phyloP scores from a whole-genome alignment of 2,329 filamentous ascomycete species.

The Clonostachys rhizophaga region DNA sequence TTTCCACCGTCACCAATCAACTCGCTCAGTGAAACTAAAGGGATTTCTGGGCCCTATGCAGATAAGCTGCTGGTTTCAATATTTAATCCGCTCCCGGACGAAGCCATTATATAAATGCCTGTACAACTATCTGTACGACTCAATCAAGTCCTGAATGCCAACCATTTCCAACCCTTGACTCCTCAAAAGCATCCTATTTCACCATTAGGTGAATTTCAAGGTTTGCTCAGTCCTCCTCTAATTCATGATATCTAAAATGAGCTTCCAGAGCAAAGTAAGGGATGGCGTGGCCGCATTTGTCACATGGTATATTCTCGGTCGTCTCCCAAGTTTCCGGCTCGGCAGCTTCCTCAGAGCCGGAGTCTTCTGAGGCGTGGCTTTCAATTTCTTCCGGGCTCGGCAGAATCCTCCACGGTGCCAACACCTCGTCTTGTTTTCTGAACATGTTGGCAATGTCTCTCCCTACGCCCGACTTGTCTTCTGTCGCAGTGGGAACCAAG shows the following conservation, averaged over 20 bases:
- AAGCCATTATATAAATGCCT: no score
- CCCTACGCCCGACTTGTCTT: slow-evolving; percentile 49
- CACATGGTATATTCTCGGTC: slow-evolving; percentile 26
- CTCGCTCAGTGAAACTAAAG: no score
- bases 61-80: no score
- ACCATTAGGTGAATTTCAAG: no score
- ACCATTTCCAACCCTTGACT: no score
- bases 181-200: no score
- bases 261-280: slow-evolving; percentile 54
- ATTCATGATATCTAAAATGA: slow-evolving; percentile 35
- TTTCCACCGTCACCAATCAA: no score
- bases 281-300: slow-evolving; percentile 46
- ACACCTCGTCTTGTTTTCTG: slow-evolving; percentile 62
- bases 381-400: slow-evolving; percentile 21
- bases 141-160: no score
- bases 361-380: slow-evolving; percentile 8
- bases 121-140: no score
- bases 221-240: slow-evolving; percentile 13
- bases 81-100: no score
- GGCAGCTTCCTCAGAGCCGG: slow-evolving; percentile 1
- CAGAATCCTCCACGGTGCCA: slow-evolving; percentile 60
- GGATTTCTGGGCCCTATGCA: no score
- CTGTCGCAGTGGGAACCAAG: slow-evolving; percentile 59
- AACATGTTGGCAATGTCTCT: slow-evolving; percentile 84
- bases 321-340: slow-evolving; percentile 19